Conservation (phyloP, 768 basidiomycete species). For the Lepiota brunneoincarnata region DNA sequence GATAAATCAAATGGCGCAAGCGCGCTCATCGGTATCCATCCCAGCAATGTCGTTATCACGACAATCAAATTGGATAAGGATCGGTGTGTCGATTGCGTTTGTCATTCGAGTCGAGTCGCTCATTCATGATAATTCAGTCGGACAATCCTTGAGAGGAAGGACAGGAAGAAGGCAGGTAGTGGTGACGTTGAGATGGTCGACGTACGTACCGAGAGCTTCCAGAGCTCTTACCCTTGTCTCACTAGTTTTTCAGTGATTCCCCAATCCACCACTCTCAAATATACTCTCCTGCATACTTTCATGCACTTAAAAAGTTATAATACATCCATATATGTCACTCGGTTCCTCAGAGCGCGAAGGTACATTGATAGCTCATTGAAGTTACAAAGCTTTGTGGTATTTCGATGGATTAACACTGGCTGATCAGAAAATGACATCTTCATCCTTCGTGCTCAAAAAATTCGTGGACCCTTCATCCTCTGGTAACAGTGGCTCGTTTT, state of each 20-base stretch:
- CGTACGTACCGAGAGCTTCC: constrained; percentile 43
- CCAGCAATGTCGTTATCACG: constrained; percentile 94
- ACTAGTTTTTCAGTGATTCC: constrained; percentile 33
- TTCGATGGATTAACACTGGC: neutral
- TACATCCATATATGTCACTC: neutral
- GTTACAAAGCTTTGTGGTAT: neutral
- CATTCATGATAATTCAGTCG: constrained; percentile 43
- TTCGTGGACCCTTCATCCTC: constrained; percentile 37
- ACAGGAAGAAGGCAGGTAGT: constrained; percentile 61
- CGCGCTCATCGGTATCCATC: constrained; percentile 92
- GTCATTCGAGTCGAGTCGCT: neutral
- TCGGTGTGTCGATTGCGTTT: constrained; percentile 41
- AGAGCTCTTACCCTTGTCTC: constrained; percentile 10
- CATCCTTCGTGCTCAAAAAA: constrained; percentile 83
- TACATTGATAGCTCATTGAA: neutral
- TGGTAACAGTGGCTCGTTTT: constrained; percentile 26
- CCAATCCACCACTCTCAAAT: neutral
- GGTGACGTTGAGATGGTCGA: constrained; percentile 81
- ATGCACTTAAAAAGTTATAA: neutral
- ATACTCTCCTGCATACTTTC: neutral
- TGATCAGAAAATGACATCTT: constrained; percentile 87
- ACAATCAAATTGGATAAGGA: constrained; percentile 93
- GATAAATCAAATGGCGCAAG: constrained; percentile 98
- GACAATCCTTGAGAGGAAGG: constrained; percentile 85
- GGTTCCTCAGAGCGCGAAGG: neutral